Conservation (phyloP, 2,329 filamentous ascomycete genomes). For the Myriosclerotinia curreyana region DNA sequence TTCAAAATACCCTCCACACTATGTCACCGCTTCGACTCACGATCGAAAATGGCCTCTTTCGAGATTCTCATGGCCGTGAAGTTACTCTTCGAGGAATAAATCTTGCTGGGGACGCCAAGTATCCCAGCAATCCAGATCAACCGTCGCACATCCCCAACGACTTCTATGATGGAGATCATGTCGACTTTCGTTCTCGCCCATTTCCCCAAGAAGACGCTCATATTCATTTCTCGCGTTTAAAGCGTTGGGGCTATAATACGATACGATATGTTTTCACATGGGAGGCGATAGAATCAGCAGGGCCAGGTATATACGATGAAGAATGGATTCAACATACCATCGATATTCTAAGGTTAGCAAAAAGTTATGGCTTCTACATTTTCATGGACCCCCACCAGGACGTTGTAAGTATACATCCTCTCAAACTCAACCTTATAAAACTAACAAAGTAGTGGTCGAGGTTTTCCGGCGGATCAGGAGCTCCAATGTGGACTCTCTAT, state of each 20-base stretch:
- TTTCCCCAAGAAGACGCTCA: constrained; percentile 82
- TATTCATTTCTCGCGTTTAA: constrained; percentile 79
- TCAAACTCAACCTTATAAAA: constrained; percentile 23
- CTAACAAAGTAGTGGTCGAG: constrained; percentile 67
- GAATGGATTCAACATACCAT: constrained; percentile 92
- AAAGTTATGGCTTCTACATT: constrained; percentile 88
- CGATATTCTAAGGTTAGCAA: constrained; percentile 75
- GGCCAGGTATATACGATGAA: constrained; percentile 90
- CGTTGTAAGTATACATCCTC: constrained; percentile 60
- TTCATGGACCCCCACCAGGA: constrained; percentile 99
- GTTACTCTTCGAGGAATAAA: constrained; percentile 92
- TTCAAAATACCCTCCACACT: constrained; percentile 8
- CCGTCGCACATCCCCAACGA: constrained; percentile 73
- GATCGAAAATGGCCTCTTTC: constrained; percentile 83
- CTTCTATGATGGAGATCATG: constrained; percentile 91
- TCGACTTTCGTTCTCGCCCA: constrained; percentile 83
- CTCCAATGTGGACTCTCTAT: constrained; percentile 96
- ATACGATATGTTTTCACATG: constrained; percentile 97
- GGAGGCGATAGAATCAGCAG: constrained; percentile 95
- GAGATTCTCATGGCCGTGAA: constrained; percentile 77
- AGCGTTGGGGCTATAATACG: constrained; percentile 90
- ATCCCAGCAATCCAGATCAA: constrained; percentile 74
- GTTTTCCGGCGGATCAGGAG: constrained; percentile 89
- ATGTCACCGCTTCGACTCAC: constrained; percentile 76
- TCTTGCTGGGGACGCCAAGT: constrained; percentile 84